Evolutionary conservation across 805 yeast species (phyloP).

Genomic region (Babjeviella inositovora): DNA sequence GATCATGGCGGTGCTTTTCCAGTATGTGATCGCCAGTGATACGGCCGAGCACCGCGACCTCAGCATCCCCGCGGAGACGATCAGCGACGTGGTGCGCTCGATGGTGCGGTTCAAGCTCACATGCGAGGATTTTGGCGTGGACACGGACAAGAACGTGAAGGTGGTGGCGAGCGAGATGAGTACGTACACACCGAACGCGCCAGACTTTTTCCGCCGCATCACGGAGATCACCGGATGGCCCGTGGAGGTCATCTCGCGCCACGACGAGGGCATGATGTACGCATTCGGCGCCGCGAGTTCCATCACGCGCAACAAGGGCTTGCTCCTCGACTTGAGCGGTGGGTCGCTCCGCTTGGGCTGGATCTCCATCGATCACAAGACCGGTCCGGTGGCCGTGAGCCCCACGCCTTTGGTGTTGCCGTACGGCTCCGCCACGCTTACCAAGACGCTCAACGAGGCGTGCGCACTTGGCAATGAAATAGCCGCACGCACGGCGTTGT

Average conservation of each 20-base stretch:
- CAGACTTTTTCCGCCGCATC: constrained; percentile 39
- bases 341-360: constrained; percentile 58
- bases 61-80: constrained; percentile 41
- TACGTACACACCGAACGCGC: constrained; percentile 49
- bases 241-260: constrained; percentile 40
- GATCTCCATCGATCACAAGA: constrained; percentile 25
- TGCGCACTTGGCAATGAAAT: too few species aligned
- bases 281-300: constrained; percentile 67
- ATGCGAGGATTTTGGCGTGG: constrained; percentile 63
- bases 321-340: constrained; percentile 64
- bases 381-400: constrained; percentile 41
- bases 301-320: constrained; percentile 46
- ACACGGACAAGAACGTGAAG: constrained; percentile 32
- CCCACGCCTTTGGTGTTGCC: constrained; percentile 48
- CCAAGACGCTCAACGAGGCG: constrained; percentile 35
- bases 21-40: constrained; percentile 38
- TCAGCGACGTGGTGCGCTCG: constrained; percentile 42
- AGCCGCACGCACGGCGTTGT: constrained; percentile 32
- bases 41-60: not conserved
- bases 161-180: constrained; percentile 69
- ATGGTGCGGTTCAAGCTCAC: constrained; percentile 53
- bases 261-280: constrained; percentile 52
- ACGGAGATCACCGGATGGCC: constrained; percentile 49
- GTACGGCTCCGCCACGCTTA: constrained; percentile 58
- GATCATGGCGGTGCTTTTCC: constrained; percentile 56